Conservation (phyloP, 2,329 filamentous ascomycete species). For the Fusarium setosum region DNA sequence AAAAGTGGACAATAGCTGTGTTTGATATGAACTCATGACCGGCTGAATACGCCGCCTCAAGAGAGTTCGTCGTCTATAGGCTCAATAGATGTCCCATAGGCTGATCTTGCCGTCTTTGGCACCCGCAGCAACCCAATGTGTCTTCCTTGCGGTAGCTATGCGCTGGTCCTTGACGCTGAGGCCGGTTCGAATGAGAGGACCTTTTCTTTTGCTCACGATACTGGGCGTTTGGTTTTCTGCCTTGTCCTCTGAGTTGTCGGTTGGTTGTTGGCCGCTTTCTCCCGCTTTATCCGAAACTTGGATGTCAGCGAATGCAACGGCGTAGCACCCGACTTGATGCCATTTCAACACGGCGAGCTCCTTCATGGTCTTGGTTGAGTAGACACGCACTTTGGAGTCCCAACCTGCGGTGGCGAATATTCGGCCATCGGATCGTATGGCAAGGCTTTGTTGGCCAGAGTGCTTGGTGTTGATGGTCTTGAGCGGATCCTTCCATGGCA, state of each 20-base stretch:
- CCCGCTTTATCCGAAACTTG: slow-evolving; percentile 12
- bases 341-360: slow-evolving; percentile 94
- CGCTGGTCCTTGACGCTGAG: slow-evolving; percentile 70
- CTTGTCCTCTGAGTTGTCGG: neutral
- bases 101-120: slow-evolving; percentile 96
- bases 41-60: neutral
- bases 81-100: slow-evolving; percentile 91
- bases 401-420: slow-evolving; percentile 93
- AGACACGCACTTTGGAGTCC: slow-evolving; percentile 86
- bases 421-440: slow-evolving; percentile 81
- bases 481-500: slow-evolving; percentile 60
- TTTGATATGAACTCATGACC: neutral
- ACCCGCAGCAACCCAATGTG: slow-evolving; percentile 91
- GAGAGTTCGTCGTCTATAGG: neutral
- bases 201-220: neutral
- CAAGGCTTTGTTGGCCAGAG: slow-evolving; percentile 86
- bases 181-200: slow-evolving; percentile 11
- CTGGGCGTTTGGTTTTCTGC: neutral
- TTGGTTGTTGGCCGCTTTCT: slow-evolving; percentile 29
- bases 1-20: neutral
- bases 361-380: slow-evolving; percentile 81
- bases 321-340: slow-evolving; percentile 90
- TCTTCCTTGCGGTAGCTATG: slow-evolving; percentile 71
- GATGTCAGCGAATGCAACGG: slow-evolving; percentile 75
- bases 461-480: slow-evolving; percentile 83